Base-by-base conservation (phyloP, 768 basidiomycete genomes). In the Leucocoprinus sp. region DNA sequence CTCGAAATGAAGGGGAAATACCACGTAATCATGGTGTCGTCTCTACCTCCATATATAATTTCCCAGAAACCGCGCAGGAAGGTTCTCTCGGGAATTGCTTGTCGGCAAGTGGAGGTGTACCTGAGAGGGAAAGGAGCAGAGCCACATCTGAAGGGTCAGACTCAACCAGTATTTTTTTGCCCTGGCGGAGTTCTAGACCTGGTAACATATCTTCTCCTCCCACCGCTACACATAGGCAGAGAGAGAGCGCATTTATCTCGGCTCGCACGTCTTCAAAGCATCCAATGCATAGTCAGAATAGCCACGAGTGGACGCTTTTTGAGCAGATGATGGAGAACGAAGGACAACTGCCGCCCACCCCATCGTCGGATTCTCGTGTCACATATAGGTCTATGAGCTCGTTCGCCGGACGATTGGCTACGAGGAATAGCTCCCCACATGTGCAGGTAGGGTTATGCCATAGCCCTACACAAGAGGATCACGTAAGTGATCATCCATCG, bases 241-340 rank as follows among this genome's bases (percentile, higher is more conserved):
- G 31, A 21, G 31, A 40, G 1, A 34, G 46, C 6, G 24, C 24
- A 15, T 48, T 34, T 8, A 24, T 36, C 15, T 26, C 46, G 23
- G 24, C 46, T 31, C 38, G 24, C 22, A 35, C 28, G 39, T 35
- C 46, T 39, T 24, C 42, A 22, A 48, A 42, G 33, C 31, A 48
- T 4, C 27, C 12, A 8, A 36, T 37, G 23, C 34, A 8, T 12
- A 31, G 23, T 4, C 21, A 43, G 37, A 37, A 31, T n/a, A 49
- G 34, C 5, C 60, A 60, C n/a, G 65, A 72, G 64, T 86, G 84
- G 84, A 65, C 80, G 0, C 61, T 85, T 4, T 86, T 86, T 52
- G 76, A 72, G 6, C 80, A 85, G 57, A 58, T 83, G 31, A 83
- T 85, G 80, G 76, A 83, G 55, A 78, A 79, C 53, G 80, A 77